These are phyloP conservation scores for Talaromyces borbonicus DNA, from an alignment of 495 filamentous ascomycete genomes.

Conservation along the genomic window DNA sequence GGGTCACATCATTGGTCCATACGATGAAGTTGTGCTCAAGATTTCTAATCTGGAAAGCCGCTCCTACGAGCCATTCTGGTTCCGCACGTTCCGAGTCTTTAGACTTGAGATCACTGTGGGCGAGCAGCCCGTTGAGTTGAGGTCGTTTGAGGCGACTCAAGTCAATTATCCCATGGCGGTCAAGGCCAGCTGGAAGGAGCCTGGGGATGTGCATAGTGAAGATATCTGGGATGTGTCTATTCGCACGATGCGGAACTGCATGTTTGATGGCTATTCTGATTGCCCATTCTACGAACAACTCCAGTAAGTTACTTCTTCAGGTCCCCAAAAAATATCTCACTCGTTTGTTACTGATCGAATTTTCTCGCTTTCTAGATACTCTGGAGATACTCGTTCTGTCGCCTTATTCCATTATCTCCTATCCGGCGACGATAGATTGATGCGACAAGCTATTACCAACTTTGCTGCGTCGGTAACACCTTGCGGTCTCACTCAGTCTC, in stretches of 20 bases:
- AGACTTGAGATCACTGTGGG: slow-evolving; percentile 19
- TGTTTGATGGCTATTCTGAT: slow-evolving; percentile 31
- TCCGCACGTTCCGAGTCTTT: slow-evolving; percentile 28
- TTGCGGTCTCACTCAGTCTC: slow-evolving; percentile 25
- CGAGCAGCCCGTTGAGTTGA: slow-evolving; percentile 10
- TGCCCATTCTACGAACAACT: slow-evolving; percentile 34
- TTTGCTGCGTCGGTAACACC: slow-evolving; percentile 22
- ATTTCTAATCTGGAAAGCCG: slow-evolving; percentile 7
- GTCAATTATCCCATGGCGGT: slow-evolving; percentile 26
- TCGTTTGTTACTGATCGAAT: slow-evolving; percentile 4
- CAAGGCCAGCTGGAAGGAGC: slow-evolving; percentile 20
- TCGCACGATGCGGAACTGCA: slow-evolving; percentile 28
- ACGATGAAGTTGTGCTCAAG: slow-evolving; percentile 19
- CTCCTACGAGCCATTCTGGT: slow-evolving; percentile 30
- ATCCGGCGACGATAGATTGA: slow-evolving; percentile 27
- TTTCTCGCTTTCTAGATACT: slow-evolving; percentile 12
- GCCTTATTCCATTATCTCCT: slow-evolving; percentile 29
- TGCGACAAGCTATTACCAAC: slow-evolving; percentile 26
- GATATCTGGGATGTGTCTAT: slow-evolving; percentile 25
- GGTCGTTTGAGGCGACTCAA: slow-evolving; percentile 16
- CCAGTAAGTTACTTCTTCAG: slow-evolving; percentile 18
- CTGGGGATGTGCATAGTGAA: slow-evolving; percentile 9
- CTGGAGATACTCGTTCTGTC: slow-evolving; percentile 22
- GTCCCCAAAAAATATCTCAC: slow-evolving; percentile 7
- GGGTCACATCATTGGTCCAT: slow-evolving; percentile 26